These are phyloP conservation scores for Lepidium didymum DNA, from an alignment of 345 rosid genomes.

Conservation along the genomic window DNA sequence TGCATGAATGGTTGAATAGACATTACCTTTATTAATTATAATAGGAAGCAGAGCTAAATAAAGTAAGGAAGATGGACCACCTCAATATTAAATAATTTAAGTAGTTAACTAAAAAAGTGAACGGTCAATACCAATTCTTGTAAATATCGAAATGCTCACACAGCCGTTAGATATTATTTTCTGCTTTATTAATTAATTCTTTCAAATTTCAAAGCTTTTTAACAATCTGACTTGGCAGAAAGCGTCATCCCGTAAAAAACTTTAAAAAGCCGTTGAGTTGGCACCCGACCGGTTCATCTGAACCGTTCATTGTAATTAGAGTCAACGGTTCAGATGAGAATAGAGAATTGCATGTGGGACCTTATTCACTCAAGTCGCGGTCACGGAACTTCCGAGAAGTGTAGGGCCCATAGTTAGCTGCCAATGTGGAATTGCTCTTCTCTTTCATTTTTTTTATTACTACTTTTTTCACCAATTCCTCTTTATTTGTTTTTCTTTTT, in stretches of 20 bases:
- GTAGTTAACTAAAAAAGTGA: background rate
- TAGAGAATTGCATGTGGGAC: conserved; percentile 18
- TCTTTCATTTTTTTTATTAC: background rate
- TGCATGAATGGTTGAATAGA: background rate
- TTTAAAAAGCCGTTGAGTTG: conserved; percentile 40
- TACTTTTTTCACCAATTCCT: conserved; percentile 30
- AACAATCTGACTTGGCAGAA: conserved; percentile 49
- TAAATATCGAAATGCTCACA: background rate
- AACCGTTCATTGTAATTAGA: conserved; percentile 9
- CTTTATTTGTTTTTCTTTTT: background rate
- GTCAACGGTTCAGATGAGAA: conserved; percentile 35
- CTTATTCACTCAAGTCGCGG: conserved; percentile 41
- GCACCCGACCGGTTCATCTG: conserved; percentile 44
- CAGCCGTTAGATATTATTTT: conserved; percentile 37
- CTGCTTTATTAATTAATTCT: background rate
- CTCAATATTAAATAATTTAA: conserved; percentile 6
- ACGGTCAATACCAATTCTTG: conserved; percentile 30
- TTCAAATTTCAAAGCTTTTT: too few relatives aligned
- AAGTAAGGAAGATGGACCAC: conserved; percentile 25
- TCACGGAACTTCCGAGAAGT: conserved; percentile 78
- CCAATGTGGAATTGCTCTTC: conserved; percentile 50
- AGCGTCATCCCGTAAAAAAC: conserved; percentile 31
- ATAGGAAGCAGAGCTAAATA: background rate
- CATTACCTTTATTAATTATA: background rate
- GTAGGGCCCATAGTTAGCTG: conserved; percentile 50